Evolutionary conservation across 768 basidiomycete genomes (phyloP).

Genomic region (Lactarius pseudohatsudake): DNA sequence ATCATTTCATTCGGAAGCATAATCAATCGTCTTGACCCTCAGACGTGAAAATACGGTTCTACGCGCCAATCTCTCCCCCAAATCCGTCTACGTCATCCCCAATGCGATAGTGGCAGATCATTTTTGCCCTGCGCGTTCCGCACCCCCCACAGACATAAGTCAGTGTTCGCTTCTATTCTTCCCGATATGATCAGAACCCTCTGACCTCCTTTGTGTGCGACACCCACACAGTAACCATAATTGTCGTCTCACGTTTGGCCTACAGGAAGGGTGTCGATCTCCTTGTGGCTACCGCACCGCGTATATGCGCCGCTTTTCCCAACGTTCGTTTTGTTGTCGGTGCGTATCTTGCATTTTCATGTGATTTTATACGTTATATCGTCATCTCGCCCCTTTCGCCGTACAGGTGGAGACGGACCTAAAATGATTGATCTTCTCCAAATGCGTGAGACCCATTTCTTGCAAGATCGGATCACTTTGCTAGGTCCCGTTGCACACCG

Average conservation of each 20-base stretch:
- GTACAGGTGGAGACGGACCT: slow-evolving; percentile 88
- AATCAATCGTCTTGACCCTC: background rate
- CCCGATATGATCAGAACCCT: background rate
- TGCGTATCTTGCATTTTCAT: slow-evolving; percentile 35
- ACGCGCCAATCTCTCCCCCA: slow-evolving; percentile 63
- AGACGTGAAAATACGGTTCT: slow-evolving; percentile 98
- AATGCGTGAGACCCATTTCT: slow-evolving; percentile 86
- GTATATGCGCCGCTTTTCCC: slow-evolving; percentile 81
- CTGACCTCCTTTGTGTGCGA: background rate
- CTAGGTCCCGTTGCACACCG: slow-evolving; percentile 78
- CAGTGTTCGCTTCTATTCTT: slow-evolving; percentile 29
- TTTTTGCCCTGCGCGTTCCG: slow-evolving; percentile 64
- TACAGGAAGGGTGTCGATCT: slow-evolving; percentile 98
- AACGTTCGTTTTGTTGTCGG: slow-evolving; percentile 89
- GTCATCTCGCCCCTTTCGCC: background rate
- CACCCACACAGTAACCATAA: slow-evolving; percentile 72
- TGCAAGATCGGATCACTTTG: slow-evolving; percentile 91
- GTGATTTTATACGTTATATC: slow-evolving; percentile 3
- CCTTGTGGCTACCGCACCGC: slow-evolving; percentile 87
- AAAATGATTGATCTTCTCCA: slow-evolving; percentile 93
- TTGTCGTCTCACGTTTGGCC: slow-evolving; percentile 85
- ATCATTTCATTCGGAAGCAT: background rate
- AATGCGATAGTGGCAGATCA: slow-evolving; percentile 86
- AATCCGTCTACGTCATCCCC: slow-evolving; percentile 87
- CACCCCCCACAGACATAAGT: slow-evolving; percentile 57